A percentile compares a stretch with the other conserved stretches of the same genome.
Evolutionary conservation across 352 stramenopile species (phyloP).

Genomic region (Globisporangium alternatum): DNA sequence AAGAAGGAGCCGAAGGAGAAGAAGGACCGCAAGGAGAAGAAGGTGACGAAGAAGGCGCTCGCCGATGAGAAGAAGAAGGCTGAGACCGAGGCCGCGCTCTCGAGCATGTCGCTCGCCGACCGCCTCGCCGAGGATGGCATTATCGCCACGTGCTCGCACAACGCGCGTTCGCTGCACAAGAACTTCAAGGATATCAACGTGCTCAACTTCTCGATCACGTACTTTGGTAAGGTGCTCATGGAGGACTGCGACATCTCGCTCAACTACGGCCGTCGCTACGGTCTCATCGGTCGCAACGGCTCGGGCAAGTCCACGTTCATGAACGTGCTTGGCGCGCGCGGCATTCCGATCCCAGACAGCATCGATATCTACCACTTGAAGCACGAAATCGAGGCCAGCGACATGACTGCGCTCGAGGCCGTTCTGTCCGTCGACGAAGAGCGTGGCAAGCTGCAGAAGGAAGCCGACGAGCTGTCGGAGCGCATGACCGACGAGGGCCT

Average conservation of each 20-base stretch:
- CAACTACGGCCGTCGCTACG: slow-evolving; percentile 98
- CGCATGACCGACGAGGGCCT: slow-evolving; percentile 88
- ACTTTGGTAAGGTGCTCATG: slow-evolving; percentile 95
- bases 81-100: slow-evolving; percentile 58
- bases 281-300: slow-evolving; percentile 95
- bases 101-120: slow-evolving; percentile 81
- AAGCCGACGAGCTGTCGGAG: slow-evolving; percentile 92
- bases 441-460: slow-evolving; percentile 89
- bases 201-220: slow-evolving; percentile 95
- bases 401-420: slow-evolving; percentile 93
- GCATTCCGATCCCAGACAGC: slow-evolving; percentile 92
- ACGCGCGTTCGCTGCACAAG: slow-evolving; percentile 87
- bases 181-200: slow-evolving; percentile 99
- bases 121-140: slow-evolving; percentile 93
- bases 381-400: slow-evolving; percentile 94
- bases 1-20: slow-evolving; percentile 64
- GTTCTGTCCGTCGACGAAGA: slow-evolving; percentile 96
- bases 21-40: slow-evolving; percentile 78
- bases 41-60: slow-evolving; percentile 70
- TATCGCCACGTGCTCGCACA: slow-evolving; percentile 95
- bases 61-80: slow-evolving; percentile 78
- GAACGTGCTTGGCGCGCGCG: slow-evolving; percentile 93
- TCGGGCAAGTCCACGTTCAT: slow-evolving; percentile 97
- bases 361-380: slow-evolving; percentile 98
- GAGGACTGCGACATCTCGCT: slow-evolving; percentile 96